A percentile compares a stretch with the other conserved stretches of the same genome.
Conservation (phyloP, 495 filamentous ascomycete genomes). For the Hyaloscypha bicolor region DNA sequence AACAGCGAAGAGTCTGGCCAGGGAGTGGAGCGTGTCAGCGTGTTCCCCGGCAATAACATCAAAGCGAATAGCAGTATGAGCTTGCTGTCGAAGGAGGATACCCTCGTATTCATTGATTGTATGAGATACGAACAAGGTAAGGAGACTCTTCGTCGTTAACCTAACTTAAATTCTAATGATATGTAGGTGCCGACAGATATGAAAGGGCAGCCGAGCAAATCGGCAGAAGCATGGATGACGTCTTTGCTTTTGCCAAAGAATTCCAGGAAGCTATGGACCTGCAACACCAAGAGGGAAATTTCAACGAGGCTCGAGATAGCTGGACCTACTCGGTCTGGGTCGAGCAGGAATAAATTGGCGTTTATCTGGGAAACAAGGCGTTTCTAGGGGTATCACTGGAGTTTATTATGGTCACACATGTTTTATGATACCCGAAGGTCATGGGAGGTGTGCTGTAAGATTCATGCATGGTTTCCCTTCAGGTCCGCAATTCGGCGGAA, state of each 20-base stretch:
- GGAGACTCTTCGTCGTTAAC: not conserved
- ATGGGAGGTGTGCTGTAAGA: not conserved
- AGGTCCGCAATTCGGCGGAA: not conserved
- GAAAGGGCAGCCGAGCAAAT: conserved; percentile 7
- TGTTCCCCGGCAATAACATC: not conserved
- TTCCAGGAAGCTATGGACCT: conserved; percentile 24
- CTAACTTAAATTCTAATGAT: not conserved
- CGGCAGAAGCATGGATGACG: conserved; percentile 24
- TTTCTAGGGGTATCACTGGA: not conserved
- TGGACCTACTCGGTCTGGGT: conserved; percentile 30
- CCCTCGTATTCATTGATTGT: conserved; percentile 3
- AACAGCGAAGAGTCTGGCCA: not conserved
- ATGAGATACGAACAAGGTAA: conserved; percentile 5
- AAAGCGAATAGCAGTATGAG: not conserved
- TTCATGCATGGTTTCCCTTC: not conserved
- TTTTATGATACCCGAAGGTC: conserved; percentile 8
- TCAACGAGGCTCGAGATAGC: conserved; percentile 11
- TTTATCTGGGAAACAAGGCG: not conserved
- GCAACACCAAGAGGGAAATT: conserved; percentile 16
- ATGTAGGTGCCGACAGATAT: conserved; percentile 19
- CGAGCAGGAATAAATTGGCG: not conserved
- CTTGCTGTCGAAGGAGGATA: not conserved
- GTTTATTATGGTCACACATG: not conserved
- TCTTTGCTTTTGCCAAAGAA: conserved; percentile 25
- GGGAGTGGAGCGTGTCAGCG: not conserved